Evolutionary conservation across 768 basidiomycete species (phyloP), one percentile per base, ranked within the genome.

Genomic region (Steccherinum ochraceum): DNA sequence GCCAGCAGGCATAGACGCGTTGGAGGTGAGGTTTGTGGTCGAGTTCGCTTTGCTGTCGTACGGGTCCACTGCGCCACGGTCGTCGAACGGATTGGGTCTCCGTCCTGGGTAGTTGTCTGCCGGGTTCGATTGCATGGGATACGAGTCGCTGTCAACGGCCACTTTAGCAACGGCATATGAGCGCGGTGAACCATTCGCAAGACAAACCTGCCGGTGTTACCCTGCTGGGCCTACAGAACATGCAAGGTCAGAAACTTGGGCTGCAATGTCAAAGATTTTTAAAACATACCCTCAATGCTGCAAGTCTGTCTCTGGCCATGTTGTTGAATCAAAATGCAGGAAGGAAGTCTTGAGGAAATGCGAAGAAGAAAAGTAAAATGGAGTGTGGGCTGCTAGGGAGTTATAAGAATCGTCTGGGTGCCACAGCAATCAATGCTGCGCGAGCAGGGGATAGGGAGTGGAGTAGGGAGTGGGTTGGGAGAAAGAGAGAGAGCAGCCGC

Each of bases 251-350:
- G 35, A 39, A 39, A 11, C 11, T 39, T 39, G n/a, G n/a, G n/a
- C n/a, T n/a, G n/a, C n/a, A n/a, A n/a, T n/a, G 45, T 25, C 45
- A 55, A 48, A 21, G 18, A 54, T 30, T 47, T n/a, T 19, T 41
- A 26, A 12, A 27, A 65, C 81, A 52, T 52, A 89, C 88, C 72
- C 89, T 81, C 82, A 88, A 81, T 56, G 86, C 88, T 61, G 89
- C 91, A 57, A 94, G 79, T 77, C 92, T 82, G 73, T 94, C 91
- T 80, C 92, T 83, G 57, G 92, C 89, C 84, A 90, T 86, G 60
- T 67, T 57, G 52, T 46, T 52, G 57, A 53, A 54, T 62, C 55
- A 64, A n/a, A 54, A 58, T 52, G 51, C 41, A 30, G 46, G 40
- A n/a, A 51, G 50, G 24, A n/a, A n/a, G n/a, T n/a, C n/a, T n/a